Evolutionary conservation across 148 eudicot genomes (phyloP), one percentile per base, ranked within the genome.

Genomic region (Silene latifolia): DNA sequence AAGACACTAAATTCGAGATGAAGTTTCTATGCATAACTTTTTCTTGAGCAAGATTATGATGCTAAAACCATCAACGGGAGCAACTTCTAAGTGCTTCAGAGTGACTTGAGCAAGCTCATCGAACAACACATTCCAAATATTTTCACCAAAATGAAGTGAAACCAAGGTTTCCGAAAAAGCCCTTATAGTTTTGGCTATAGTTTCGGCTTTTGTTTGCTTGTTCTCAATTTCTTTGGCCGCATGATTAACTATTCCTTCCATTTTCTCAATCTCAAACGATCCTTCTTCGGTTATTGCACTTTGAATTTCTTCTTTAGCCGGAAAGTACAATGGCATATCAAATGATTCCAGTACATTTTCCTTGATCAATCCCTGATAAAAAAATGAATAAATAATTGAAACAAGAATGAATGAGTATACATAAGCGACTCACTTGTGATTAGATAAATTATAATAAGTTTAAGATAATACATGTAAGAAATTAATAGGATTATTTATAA

Each of bases 61-160:
- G 68, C 44, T 64, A 64, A 64, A 64, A 64, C 35, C 42, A 13
- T 64, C 68, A 11, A 64, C 68, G 0, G 5, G 44, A 12, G 68
- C 42, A 13, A 14, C 35, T 67, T 67, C 20, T 2, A 67, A 39
- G 23, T 44, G 71, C 23, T 67, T 35, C 1, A 67, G 10, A n/a
- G 53, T 35, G 32, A 53, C 67, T 17, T 61, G 20, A 27, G 9
- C 20, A n/a, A 73, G 67, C 29, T 21, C 46, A 8, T 59, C 20
- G 24, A 48, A 61, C 20, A 73, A 29, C 13, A n/a, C 67, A 21
- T 61, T 8, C 15, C 48, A 60, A 51, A 73, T 44, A 13, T 61
- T 44, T 29, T 73, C 15, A 20, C 76, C 76, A 61, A 73, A 73
- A 48, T 73, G 76, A 62, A 58, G 27, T 6, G 67, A 18, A 8